A percentile compares a stretch with the other conserved stretches of the same genome.
Conservation (phyloP, 331 rosid species). For the Malus hybrid region DNA sequence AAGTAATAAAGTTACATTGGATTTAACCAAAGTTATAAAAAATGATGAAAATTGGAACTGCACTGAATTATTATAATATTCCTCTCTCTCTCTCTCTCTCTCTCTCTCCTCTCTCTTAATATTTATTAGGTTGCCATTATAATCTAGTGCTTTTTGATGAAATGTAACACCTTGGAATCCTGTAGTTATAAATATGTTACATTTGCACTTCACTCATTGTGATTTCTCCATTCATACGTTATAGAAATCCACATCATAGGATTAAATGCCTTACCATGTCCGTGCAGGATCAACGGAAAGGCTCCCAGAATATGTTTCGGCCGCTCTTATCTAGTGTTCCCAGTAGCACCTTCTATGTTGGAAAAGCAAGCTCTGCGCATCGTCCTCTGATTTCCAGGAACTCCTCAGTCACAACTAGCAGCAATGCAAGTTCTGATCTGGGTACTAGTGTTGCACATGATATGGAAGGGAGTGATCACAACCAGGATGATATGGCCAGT, state of each 20-base stretch:
- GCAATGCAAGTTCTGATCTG: slow-evolving; percentile 73
- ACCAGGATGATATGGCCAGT: slow-evolving; percentile 46
- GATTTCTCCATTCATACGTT: neutral
- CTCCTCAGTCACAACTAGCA: slow-evolving; percentile 73
- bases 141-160: neutral
- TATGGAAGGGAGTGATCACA: slow-evolving; percentile 57
- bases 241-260: slow-evolving; percentile 4
- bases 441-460: slow-evolving; percentile 48
- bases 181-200: neutral
- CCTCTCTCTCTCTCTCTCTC: no score
- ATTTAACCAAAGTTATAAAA: neutral
- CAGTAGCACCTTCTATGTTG: slow-evolving; percentile 69
- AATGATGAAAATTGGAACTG: neutral
- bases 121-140: neutral
- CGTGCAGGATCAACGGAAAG: slow-evolving; percentile 71
- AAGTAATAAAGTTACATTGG: neutral
- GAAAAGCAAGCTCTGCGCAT: slow-evolving; percentile 57
- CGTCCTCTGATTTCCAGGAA: slow-evolving; percentile 77
- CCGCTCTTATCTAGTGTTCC: slow-evolving; percentile 95
- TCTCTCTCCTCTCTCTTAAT: neutral
- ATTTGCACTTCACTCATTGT: slow-evolving; percentile 4
- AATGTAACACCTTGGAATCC: neutral
- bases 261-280: slow-evolving; percentile 4
- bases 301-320: slow-evolving; percentile 87
- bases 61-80: neutral